Base-by-base conservation (phyloP, 1,284 basidiomycete species). In the Pseudozyma pruni region DNA sequence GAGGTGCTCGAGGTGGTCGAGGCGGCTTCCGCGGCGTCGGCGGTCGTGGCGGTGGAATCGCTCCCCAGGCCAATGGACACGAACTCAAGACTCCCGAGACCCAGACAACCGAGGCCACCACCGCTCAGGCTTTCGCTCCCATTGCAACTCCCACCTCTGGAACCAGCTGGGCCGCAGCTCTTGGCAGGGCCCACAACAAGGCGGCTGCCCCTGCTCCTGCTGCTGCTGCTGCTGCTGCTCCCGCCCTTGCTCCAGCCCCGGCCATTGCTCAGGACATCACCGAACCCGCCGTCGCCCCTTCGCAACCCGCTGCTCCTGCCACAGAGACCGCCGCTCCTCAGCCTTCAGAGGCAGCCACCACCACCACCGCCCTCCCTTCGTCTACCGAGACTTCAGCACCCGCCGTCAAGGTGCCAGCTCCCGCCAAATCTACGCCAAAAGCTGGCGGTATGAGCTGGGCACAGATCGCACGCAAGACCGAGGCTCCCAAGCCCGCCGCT, bases 371-470 rank as follows among this genome's bases (percentile, higher is more conserved):
- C n/a, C 52, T 72, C n/a, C 22, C 67, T 20, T 53, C 67, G 5
- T 52, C 73, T 2, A 45, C 46, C 25, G 55, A 61, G 16, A 54
- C 49, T 29, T 48, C 58, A 14, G 38, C 39, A 14, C 62, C 66
- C 23, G 67, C 71, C 14, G 67, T 70, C 54, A 68, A 72, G 69
- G 74, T 71, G 14, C 76, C 74, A n/a, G 41, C 67, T 17, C 47
- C 73, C 38, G 45, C 74, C 32, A 59, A 68, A 31, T 27, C 56
- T 20, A 46, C 60, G 19, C 46, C 63, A 49, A 64, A 58, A 51
- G 37, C 62, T 38, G 47, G 53, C 35, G 60, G 59, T 41, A 75
- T 75, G 79, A 81, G 76, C 73, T 81, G 80, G 80, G 80, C 80
- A 48, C 80, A 81, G 59, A 76, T 81, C 31, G 80, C 80, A 37